Conservation (phyloP, 1,139 yeast species). For the Sugiyamaella grinbergsii region DNA sequence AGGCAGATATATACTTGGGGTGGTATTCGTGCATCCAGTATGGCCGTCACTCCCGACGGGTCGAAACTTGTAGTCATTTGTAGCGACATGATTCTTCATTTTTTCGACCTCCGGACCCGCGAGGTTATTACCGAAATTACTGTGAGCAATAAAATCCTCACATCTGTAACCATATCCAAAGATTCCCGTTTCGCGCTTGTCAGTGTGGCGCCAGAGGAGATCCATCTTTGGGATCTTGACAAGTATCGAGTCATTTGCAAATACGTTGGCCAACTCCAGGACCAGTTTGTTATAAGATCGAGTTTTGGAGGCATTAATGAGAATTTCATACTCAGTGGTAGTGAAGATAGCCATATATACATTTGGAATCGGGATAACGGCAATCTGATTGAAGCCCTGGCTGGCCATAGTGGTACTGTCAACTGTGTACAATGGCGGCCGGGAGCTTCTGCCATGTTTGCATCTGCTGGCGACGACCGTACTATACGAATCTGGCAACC, state of each 20-base stretch:
- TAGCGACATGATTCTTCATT: constrained; percentile 47
- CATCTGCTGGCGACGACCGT: constrained; percentile 93
- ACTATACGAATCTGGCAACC: constrained; percentile 78
- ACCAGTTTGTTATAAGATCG: constrained; percentile 68
- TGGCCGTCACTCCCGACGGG: constrained; percentile 68
- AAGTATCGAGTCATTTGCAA: constrained; percentile 56
- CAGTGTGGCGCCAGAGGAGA: constrained; percentile 72
- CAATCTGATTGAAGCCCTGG: constrained; percentile 60
- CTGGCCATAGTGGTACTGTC: constrained; percentile 69
- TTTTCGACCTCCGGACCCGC: constrained; percentile 50
- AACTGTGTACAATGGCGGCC: constrained; percentile 81
- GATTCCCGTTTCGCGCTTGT: constrained; percentile 55
- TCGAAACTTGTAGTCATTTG: constrained; percentile 63
- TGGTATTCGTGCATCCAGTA: constrained; percentile 62
- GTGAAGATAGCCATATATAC: constrained; percentile 78
- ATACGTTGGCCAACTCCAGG: constrained; percentile 70
- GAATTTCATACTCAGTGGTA: constrained; percentile 74
- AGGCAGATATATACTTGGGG: constrained; percentile 46
- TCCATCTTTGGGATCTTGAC: constrained; percentile 74
- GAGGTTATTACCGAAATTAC: constrained; percentile 40
- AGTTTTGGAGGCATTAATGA: constrained; percentile 74
- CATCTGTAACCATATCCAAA: constrained; percentile 52
- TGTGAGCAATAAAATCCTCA: constrained; percentile 42
- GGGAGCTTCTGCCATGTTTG: constrained; percentile 57
- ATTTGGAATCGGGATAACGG: constrained; percentile 81